These are phyloP conservation scores for Trifolium subterraneum DNA, from an alignment of 306 rosid genomes.

Conservation along the genomic window DNA sequence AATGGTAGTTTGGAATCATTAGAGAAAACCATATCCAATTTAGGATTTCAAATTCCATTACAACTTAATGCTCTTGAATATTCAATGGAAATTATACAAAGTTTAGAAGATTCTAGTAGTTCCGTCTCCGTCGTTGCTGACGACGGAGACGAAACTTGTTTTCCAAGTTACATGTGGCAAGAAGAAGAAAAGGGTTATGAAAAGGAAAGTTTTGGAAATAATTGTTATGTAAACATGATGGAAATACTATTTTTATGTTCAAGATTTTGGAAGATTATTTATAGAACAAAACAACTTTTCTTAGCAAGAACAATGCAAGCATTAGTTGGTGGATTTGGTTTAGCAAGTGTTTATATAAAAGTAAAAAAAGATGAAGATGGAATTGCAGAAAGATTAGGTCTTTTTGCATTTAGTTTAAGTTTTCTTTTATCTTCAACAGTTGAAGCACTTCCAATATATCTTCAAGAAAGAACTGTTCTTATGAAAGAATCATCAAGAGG, in stretches of 20 bases:
- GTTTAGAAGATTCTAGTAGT: slow-evolving; percentile 50
- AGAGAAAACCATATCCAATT: slow-evolving; percentile 54
- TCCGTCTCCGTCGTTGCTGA: neutral
- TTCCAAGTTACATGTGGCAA: slow-evolving; percentile 44
- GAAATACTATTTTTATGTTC: slow-evolving; percentile 80
- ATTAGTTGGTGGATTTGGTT: slow-evolving; percentile 81
- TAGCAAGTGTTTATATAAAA: slow-evolving; percentile 78
- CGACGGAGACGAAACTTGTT: slow-evolving; percentile 37
- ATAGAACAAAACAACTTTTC: slow-evolving; percentile 88
- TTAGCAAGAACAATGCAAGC: slow-evolving; percentile 90
- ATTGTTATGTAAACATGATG: slow-evolving; percentile 42
- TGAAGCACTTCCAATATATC: slow-evolving; percentile 89
- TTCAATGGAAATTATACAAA: slow-evolving; percentile 73
- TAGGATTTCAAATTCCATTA: slow-evolving; percentile 67
- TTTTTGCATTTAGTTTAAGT: slow-evolving; percentile 88
- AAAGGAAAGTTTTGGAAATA: slow-evolving; percentile 13
- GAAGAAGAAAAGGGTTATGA: slow-evolving; percentile 43
- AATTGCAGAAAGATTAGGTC: slow-evolving; percentile 69
- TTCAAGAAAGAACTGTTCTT: slow-evolving; percentile 79
- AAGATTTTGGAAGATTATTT: slow-evolving; percentile 84
- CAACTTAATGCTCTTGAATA: slow-evolving; percentile 83
- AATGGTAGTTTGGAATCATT: slow-evolving; percentile 73
- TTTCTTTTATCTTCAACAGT: slow-evolving; percentile 89
- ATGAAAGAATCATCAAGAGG: slow-evolving; percentile 95
- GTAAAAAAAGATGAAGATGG: slow-evolving; percentile 76